phyloP scores from a whole-genome alignment of 768 basidiomycete species.

The Amanita jacksonii region DNA sequence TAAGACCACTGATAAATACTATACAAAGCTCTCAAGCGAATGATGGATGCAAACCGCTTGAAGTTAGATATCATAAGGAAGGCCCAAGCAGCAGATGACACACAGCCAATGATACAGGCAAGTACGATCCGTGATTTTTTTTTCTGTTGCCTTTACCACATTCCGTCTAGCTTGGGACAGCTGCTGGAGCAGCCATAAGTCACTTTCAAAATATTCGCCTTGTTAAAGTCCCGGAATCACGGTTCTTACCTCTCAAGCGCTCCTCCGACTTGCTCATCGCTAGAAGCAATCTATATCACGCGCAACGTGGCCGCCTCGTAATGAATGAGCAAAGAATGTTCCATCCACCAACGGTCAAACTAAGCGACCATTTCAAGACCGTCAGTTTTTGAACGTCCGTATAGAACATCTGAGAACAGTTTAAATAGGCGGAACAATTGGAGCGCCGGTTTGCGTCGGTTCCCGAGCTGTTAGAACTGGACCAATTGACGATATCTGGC shows the following conservation, averaged over 20 bases:
- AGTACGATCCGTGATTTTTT: slow-evolving; percentile 3
- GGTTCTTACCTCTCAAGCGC: slow-evolving; percentile 69
- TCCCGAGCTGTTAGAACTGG: slow-evolving; percentile 55
- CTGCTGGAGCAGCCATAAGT: slow-evolving; percentile 78
- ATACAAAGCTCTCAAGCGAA: slow-evolving; percentile 53
- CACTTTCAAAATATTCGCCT: slow-evolving; percentile 69
- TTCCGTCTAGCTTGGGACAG: slow-evolving; percentile 51
- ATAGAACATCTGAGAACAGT: slow-evolving; percentile 22
- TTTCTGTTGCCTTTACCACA: slow-evolving; percentile 12
- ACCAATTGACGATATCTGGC: slow-evolving; percentile 75
- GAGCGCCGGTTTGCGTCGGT: slow-evolving; percentile 77
- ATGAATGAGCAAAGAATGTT: slow-evolving; percentile 62
- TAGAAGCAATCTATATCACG: slow-evolving; percentile 70
- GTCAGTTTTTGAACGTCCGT: slow-evolving; percentile 21
- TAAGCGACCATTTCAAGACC: slow-evolving; percentile 82
- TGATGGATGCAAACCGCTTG: slow-evolving; percentile 59
- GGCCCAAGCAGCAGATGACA: slow-evolving; percentile 58
- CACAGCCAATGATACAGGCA: slow-evolving; percentile 60
- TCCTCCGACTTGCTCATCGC: slow-evolving; percentile 68
- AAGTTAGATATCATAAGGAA: slow-evolving; percentile 79
- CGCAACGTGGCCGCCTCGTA: slow-evolving; percentile 62
- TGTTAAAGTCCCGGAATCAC: slow-evolving; percentile 74
- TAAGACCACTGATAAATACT: neutral
- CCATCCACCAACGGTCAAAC: slow-evolving; percentile 65
- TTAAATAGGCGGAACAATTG: slow-evolving; percentile 47